These are phyloP conservation scores for Huntiella moniliformis DNA, from an alignment of 2,329 filamentous ascomycete genomes.

Conservation along the genomic window DNA sequence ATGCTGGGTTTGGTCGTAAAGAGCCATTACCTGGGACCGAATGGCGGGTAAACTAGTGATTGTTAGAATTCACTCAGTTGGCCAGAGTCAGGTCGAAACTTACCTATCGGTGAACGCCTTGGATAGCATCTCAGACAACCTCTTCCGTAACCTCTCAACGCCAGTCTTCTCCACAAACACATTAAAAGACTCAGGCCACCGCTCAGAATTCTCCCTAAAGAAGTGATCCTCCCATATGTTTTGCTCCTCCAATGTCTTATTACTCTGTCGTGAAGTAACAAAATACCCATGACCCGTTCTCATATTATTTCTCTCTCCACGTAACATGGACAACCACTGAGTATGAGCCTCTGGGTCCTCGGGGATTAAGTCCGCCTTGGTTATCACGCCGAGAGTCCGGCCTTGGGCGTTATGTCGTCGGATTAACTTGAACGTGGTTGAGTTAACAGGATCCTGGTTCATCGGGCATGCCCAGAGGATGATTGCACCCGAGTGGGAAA, in stretches of 20 bases:
- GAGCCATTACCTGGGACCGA: conserved; percentile 30
- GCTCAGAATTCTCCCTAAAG: conserved; percentile 24
- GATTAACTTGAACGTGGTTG: conserved; percentile 48
- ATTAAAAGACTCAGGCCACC: conserved; percentile 32
- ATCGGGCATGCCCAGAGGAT: conserved; percentile 63
- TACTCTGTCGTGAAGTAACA: conserved; percentile 49
- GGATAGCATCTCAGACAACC: conserved; percentile 32
- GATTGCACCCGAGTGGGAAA: conserved; percentile 49
- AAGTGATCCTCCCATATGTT: conserved; percentile 32
- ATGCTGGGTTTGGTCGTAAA: conserved; percentile 31
- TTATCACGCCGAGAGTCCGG: conserved; percentile 58
- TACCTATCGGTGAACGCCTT: conserved; percentile 34
- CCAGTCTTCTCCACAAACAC: conserved; percentile 31
- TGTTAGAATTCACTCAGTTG: neutral
- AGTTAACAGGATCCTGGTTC: conserved; percentile 61
- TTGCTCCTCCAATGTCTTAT: conserved; percentile 33
- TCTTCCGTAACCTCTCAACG: conserved; percentile 32
- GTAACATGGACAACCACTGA: conserved; percentile 47
- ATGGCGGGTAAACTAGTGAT: conserved; percentile 29
- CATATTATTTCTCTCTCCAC: conserved; percentile 34
- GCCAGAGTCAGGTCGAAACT: conserved; percentile 11
- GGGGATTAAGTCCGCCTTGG: conserved; percentile 61
- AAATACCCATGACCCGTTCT: conserved; percentile 57
- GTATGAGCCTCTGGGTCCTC: conserved; percentile 24
- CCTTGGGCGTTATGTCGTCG: conserved; percentile 33